These are phyloP conservation scores for Pichia sp. DNA, from an alignment of 1,139 yeast species.

Conservation along the genomic window DNA sequence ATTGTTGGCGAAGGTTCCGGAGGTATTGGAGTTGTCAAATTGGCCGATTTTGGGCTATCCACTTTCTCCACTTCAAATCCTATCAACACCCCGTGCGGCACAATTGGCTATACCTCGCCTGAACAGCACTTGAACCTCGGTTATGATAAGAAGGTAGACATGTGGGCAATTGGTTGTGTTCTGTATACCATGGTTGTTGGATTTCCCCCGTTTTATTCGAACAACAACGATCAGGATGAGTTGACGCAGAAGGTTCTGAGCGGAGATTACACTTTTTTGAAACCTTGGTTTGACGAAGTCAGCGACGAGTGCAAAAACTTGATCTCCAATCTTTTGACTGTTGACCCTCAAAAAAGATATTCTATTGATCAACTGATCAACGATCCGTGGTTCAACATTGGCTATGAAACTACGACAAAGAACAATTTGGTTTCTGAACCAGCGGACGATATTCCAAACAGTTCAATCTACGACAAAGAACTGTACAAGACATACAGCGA, in stretches of 20 bases:
- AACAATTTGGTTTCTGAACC: constrained; percentile 11
- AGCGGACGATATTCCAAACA: constrained; percentile 21
- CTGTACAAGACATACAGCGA: constrained; percentile 20
- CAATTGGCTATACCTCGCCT: constrained; percentile 90
- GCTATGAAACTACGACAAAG: constrained; percentile 17
- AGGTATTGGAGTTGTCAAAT: constrained; percentile 73
- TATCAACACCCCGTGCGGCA: constrained; percentile 82
- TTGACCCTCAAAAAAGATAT: constrained; percentile 44
- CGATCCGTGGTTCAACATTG: constrained; percentile 44
- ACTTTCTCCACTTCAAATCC: constrained; percentile 45
- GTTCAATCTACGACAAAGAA: constrained; percentile 18
- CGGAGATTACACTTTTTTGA: constrained; percentile 48
- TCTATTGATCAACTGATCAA: constrained; percentile 44
- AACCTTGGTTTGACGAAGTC: constrained; percentile 62
- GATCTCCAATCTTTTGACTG: constrained; percentile 44
- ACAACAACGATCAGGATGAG: constrained; percentile 38
- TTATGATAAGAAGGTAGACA: constrained; percentile 64
- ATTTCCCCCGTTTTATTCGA: constrained; percentile 56
- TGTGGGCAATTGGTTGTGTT: constrained; percentile 89
- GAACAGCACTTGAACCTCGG: constrained; percentile 50
- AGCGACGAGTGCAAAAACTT: constrained; percentile 44
- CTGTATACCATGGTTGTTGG: constrained; percentile 53
- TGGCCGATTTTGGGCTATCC: constrained; percentile 87
- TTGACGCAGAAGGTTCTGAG: constrained; percentile 51
- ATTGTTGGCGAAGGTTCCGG: constrained; percentile 79